Base-by-base conservation (phyloP, 1,284 basidiomycete species). In the Ustilago trichophora region DNA sequence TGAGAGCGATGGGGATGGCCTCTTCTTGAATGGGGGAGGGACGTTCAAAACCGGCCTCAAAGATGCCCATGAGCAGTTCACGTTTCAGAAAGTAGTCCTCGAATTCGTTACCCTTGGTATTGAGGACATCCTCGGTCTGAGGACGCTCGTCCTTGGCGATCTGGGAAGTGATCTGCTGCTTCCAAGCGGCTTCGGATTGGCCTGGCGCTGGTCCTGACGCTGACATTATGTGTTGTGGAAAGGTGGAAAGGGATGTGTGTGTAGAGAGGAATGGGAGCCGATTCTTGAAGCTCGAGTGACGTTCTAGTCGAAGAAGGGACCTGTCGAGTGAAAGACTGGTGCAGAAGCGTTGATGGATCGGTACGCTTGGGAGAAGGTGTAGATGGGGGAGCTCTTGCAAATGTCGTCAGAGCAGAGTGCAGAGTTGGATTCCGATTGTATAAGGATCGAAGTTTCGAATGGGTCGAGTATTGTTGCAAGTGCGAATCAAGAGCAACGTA, bases 11-110 rank as follows among this genome's bases (percentile, higher is more conserved):
- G 10, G 83, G 83, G 50, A 83, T 80, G 33, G 91, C 72, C 85
- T 97, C 93, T 87, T 98, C 96, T 85, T 98, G 95, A 82, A 98
- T 98, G 46, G 95, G 96, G 22, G 91, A 94, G 19, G 96, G 95
- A 74, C 87, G 88, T 83, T 98, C 96, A 82, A 98, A 98, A 19
- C 79, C 79, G 27, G 78, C 78, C 53, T 81, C 77, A 40, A 81
- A 81, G 60, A 81, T 81, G 48, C 79, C 79, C 79, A 81, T 81
- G 25, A 81, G 64, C 13, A 81, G 73, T 62, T 80, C 77, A 22
- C 79, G 73, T 65, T 81, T 81, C 45, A 81, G 59, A 44, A 76
- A 81, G 55, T 76, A 81, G 53, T 81, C 79, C 51, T 81, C 79
- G 48, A 80, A 81, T 31, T 81, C 79, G 57, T 81, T 80, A 22